phyloP scores from a whole-genome alignment of 441 rosid genomes.

The Isatis lusitanica region DNA sequence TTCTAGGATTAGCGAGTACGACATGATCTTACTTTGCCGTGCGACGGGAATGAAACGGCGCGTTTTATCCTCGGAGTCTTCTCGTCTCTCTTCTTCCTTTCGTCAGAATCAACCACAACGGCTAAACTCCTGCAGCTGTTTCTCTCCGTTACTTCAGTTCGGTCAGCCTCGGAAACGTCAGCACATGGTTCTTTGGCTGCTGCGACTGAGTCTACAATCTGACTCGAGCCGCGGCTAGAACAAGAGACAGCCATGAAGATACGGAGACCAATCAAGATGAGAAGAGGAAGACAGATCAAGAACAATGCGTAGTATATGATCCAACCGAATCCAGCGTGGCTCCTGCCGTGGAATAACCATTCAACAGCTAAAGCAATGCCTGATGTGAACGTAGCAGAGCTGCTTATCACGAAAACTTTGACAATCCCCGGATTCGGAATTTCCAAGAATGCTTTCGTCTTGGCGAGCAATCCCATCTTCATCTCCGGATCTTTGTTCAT shows the following conservation, averaged over 20 bases:
- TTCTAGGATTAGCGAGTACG: slow-evolving; percentile 16
- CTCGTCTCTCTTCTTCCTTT: neutral
- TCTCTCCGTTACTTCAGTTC: neutral
- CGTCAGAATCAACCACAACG: slow-evolving; percentile 11
- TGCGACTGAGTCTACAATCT: slow-evolving; percentile 17
- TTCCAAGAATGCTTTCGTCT: neutral
- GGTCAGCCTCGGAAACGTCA: neutral
- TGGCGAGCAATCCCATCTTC: neutral
- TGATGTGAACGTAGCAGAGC: neutral
- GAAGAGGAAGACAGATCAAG: slow-evolving; percentile 19
- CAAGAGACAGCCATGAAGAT: neutral
- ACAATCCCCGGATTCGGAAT: slow-evolving; percentile 10
- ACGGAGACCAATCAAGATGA: slow-evolving; percentile 9
- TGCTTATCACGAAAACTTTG: slow-evolving; percentile 6
- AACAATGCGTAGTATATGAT: slow-evolving; percentile 27
- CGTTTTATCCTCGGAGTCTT: slow-evolving; percentile 27
- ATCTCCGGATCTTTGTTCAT: neutral
- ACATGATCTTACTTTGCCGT: slow-evolving; percentile 26
- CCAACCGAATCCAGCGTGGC: slow-evolving; percentile 19
- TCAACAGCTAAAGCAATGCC: slow-evolving; percentile 20
- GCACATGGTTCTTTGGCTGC: neutral
- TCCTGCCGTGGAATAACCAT: slow-evolving; percentile 32
- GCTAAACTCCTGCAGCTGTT: slow-evolving; percentile 25
- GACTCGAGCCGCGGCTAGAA: neutral
- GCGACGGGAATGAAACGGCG: slow-evolving; percentile 24